Evolutionary conservation across 2,329 filamentous ascomycete genomes (phyloP).

Genomic region (Amesomyces nigricolor): DNA sequence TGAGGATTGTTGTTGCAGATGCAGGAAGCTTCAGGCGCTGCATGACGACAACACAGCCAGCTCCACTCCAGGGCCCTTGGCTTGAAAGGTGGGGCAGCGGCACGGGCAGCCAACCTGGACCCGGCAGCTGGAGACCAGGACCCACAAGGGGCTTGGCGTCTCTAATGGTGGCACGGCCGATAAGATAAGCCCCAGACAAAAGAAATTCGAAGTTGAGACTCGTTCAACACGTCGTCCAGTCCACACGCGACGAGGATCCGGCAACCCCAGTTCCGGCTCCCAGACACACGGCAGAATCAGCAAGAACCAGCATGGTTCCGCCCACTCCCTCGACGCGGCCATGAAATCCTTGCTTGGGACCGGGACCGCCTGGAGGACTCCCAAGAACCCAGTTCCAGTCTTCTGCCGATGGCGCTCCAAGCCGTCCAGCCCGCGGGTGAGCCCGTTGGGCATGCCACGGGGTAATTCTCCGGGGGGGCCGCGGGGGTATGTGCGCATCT

Average conservation of each 20-base stretch:
- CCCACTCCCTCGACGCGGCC: constrained; percentile 15
- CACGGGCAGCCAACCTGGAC: too few species aligned
- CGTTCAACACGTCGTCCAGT: not conserved
- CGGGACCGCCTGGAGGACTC: constrained; percentile 19
- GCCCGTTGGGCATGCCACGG: too few species aligned
- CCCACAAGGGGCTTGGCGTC: too few species aligned
- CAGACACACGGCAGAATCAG: constrained; percentile 9
- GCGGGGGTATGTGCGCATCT: too few species aligned
- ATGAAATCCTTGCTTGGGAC: constrained; percentile 26
- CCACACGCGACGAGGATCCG: constrained; percentile 4
- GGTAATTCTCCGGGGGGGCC: too few species aligned
- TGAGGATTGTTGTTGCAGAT: not conserved
- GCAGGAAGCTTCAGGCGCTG: not conserved
- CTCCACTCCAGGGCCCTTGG: not conserved
- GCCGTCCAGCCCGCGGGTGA: not conserved
- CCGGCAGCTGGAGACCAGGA: too few species aligned
- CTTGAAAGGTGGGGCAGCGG: not conserved
- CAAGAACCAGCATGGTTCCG: constrained; percentile 22
- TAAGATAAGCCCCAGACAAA: not conserved
- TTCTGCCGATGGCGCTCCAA: constrained; percentile 3
- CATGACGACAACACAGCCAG: constrained; percentile 9
- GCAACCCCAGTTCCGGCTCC: not conserved
- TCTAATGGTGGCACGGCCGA: not conserved
- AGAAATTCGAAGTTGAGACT: not conserved
- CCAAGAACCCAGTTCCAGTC: constrained; percentile 10